A percentile compares a stretch with the other conserved stretches of the same genome.
phyloP scores from a whole-genome alignment of 2,329 filamentous ascomycete species.

The Drechslera avenae region DNA sequence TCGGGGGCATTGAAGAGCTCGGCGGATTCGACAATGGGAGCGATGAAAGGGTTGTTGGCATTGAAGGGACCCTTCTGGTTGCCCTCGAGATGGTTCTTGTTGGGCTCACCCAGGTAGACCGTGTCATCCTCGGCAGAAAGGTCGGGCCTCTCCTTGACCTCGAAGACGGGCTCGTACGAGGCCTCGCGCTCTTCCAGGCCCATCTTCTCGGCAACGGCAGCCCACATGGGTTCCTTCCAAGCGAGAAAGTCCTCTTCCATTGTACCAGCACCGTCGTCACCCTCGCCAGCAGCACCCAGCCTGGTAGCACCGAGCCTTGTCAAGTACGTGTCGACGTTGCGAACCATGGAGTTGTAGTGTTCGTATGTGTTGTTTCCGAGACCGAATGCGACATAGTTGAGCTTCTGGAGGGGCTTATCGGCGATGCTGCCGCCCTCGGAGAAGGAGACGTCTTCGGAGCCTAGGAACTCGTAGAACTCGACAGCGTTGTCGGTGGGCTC shows the following conservation, averaged over 20 bases:
- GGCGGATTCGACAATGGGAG: slow-evolving; percentile 86
- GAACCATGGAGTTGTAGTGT: slow-evolving; percentile 99
- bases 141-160: slow-evolving; percentile 75
- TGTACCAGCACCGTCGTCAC: slow-evolving; percentile 95
- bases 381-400: slow-evolving; percentile 94
- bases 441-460: slow-evolving; percentile 79
- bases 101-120: slow-evolving; percentile 95
- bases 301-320: slow-evolving; percentile 80
- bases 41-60: slow-evolving; percentile 95
- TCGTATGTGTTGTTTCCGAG: slow-evolving; percentile 99
- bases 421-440: slow-evolving; percentile 66
- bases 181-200: slow-evolving; percentile 92
- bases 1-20: slow-evolving; percentile 90
- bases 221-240: slow-evolving; percentile 99
- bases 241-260: slow-evolving; percentile 99
- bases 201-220: slow-evolving; percentile 80
- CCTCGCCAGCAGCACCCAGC: slow-evolving; percentile 88
- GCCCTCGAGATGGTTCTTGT: slow-evolving; percentile 92
- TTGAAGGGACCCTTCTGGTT: slow-evolving; percentile 87
- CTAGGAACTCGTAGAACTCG: slow-evolving; percentile 97
- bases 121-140: slow-evolving; percentile 75
- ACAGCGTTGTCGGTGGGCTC: slow-evolving; percentile 99
- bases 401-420: slow-evolving; percentile 75
- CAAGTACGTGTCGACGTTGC: slow-evolving; percentile 82
- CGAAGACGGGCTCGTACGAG: slow-evolving; percentile 91